Conservation (phyloP, 148 eudicot genomes). For the Gaultheria prostrata region DNA sequence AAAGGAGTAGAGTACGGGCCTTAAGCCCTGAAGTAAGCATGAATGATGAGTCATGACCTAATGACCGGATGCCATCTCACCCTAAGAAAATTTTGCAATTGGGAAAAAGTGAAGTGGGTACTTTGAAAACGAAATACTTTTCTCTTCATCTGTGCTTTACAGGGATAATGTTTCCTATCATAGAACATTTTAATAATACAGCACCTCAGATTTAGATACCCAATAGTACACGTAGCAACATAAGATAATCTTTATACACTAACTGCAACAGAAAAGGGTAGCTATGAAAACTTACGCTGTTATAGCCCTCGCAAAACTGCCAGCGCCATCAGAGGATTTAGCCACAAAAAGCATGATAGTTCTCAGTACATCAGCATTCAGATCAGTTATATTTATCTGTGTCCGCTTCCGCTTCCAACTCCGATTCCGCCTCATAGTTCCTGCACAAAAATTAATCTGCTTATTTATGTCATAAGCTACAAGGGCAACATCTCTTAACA, state of each 20-base stretch:
- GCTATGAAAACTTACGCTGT: neutral
- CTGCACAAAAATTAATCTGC: neutral
- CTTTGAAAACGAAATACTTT: neutral
- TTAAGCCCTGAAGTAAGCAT: neutral
- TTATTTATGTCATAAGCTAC: neutral
- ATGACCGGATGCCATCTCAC: neutral
- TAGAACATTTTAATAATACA: neutral
- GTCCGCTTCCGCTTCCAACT: neutral
- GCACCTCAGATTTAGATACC: neutral
- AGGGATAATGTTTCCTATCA: neutral
- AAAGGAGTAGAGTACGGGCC: neutral
- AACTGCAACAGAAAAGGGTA: neutral
- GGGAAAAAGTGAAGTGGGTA: neutral
- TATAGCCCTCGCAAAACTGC: conserved; percentile 12
- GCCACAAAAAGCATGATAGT: neutral
- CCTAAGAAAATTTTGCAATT: neutral
- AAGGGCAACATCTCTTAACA: neutral
- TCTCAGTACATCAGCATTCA: conserved; percentile 13
- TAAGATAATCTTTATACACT: neutral
- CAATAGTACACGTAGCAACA: neutral
- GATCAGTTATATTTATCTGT: neutral
- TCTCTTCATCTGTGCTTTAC: neutral
- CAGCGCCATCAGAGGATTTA: conserved; percentile 10
- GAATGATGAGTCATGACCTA: neutral
- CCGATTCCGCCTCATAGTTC: conserved; percentile 7